Evolutionary conservation across 1,284 basidiomycete genomes (phyloP), one percentile per base, ranked within the genome.

Genomic region (Caloboletus firmus): DNA sequence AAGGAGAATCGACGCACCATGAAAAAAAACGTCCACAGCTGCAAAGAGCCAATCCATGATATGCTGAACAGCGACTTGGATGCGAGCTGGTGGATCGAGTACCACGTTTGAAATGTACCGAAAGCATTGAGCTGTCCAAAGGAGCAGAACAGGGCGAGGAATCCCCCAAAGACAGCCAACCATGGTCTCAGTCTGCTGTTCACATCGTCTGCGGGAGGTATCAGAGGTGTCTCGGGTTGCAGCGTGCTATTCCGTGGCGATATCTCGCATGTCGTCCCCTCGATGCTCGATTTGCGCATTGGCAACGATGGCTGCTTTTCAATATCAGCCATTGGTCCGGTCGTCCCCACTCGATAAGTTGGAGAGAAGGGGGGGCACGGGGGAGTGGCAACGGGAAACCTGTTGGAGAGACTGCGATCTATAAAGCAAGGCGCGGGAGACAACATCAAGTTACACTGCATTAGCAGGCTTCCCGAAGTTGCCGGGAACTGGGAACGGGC

Each of bases 21-120:
- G 52, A 76, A 76, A 51, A 74, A 80, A 63, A 69, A 74, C 56
- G 72, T 71, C 65, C 75, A 79, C 3, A 80, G 58, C 55, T 79
- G 78, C 36, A 79, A 49, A 11, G 79, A 74, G 10, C 79, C 78
- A 54, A 80, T 79, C 73, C 77, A 77, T 5, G 79, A 73, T 58
- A 79, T 79, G 15, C 63, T 72, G 13, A 76, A 79, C 4, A 67
- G 20, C 49, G 67, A 62, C 52, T 58, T 46, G 48, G 60, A 58
- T 4, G 62, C 54, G 15, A 79, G 68, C 49, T 79, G 72, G 53
- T 76, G 71, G 18, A 64, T 65, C 18, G 71, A 70, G 55, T 79
- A 79, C 71, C 74, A 79, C 32, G 71, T 61, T 58, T 79, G 78
- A 53, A 75, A 79, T 28, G 69, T 69, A 11, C 67, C 67, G 10